These are phyloP conservation scores for Berberis thunbergii DNA, from an alignment of 164 flowering plant species.

Conservation along the genomic window DNA sequence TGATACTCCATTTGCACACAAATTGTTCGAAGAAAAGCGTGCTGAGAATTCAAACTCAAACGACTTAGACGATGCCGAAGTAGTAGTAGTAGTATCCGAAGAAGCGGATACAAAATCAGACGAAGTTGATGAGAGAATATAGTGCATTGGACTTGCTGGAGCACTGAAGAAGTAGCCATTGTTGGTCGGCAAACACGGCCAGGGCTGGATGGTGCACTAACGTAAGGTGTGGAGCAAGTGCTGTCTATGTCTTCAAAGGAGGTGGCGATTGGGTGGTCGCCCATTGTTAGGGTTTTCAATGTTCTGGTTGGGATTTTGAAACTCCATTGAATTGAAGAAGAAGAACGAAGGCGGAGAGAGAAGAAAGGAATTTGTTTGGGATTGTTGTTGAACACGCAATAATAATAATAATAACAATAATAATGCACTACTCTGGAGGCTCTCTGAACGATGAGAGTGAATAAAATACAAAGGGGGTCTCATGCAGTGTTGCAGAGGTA, in stretches of 20 bases:
- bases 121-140: conserved; percentile 12
- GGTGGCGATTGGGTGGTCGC: not conserved
- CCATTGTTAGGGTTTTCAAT: conserved; percentile 16
- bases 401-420: too few species aligned
- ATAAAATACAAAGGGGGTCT: too few species aligned
- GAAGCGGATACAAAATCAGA: conserved; percentile 3
- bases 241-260: conserved; percentile 38
- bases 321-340: not conserved
- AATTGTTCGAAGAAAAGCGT: not conserved
- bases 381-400: too few species aligned
- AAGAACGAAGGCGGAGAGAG: not conserved
- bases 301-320: conserved; percentile 6
- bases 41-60: too few species aligned
- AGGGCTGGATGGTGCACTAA: conserved; percentile 64
- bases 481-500: too few species aligned
- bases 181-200: conserved; percentile 19
- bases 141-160: conserved; percentile 67
- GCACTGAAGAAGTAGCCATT: conserved; percentile 54
- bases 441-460: too few species aligned
- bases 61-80: not conserved
- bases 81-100: not conserved
- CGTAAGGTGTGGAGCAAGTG: conserved; percentile 63
- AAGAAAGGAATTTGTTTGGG: not conserved
- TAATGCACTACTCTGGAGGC: too few species aligned
- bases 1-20: not conserved